Evolutionary conservation across 495 filamentous ascomycete species (phyloP).

Genomic region (Pyronema domesticum): DNA sequence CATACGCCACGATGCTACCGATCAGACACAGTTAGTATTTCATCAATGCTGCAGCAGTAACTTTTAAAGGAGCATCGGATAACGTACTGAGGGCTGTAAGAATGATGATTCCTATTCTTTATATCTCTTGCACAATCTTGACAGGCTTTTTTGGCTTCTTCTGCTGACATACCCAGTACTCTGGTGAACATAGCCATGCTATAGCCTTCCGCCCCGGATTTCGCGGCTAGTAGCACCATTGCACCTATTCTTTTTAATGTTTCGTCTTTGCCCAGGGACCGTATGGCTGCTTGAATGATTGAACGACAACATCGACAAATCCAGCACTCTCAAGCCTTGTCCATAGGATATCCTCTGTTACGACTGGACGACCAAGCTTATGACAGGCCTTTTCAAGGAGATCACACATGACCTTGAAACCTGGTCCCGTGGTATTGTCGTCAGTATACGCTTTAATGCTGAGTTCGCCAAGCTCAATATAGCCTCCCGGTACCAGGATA

Average conservation of each 20-base stretch:
- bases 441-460: conserved; percentile 31
- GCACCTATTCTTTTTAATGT: conserved; percentile 5
- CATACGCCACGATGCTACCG: too few species aligned
- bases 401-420: neutral
- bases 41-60: too few species aligned
- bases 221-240: conserved; percentile 1
- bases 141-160: neutral
- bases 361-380: neutral
- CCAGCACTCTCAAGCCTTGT: conserved; percentile 18
- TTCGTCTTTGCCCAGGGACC: conserved; percentile 9
- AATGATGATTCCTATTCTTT: neutral
- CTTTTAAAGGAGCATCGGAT: too few species aligned
- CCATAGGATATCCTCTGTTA: conserved; percentile 7
- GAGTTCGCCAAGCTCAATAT: conserved; percentile 35
- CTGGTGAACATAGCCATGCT: conserved; percentile 7
- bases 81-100: neutral
- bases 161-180: conserved; percentile 2
- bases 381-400: neutral
- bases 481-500: conserved; percentile 30
- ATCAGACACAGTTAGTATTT: too few species aligned
- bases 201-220: conserved; percentile 5
- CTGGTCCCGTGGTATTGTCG: neutral
- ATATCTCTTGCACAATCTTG: neutral
- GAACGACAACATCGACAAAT: conserved; percentile 21
- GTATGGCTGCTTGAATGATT: conserved; percentile 7